Percentiles rank a stretch among this genome's conserved stretches.
Evolutionary conservation across 2,329 filamentous ascomycete species (phyloP).

Genomic region (Rhynchosporium agropyri): DNA sequence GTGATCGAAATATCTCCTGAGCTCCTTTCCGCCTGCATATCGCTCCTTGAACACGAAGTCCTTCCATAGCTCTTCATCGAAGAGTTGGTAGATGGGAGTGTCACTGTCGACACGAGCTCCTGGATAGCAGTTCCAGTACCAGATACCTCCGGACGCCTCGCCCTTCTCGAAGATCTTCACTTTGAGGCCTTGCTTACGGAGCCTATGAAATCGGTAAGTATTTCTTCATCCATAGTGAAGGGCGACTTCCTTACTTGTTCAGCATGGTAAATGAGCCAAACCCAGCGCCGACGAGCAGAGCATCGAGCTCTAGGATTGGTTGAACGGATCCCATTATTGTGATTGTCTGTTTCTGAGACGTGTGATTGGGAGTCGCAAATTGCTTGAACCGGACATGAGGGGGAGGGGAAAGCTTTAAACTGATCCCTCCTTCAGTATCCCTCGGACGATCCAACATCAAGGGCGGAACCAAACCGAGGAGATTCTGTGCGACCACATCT

Average conservation of each 20-base stretch:
- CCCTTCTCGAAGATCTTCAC: slow-evolving; percentile 19
- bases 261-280: slow-evolving; percentile 19
- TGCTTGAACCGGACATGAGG: not conserved
- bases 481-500: not conserved
- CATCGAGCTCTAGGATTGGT: slow-evolving; percentile 14
- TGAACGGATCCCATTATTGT: slow-evolving; percentile 19
- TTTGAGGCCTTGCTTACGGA: slow-evolving; percentile 19
- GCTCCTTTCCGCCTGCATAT: slow-evolving; percentile 55
- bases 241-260: slow-evolving; percentile 12
- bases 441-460: not conserved
- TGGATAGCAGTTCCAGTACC: slow-evolving; percentile 47
- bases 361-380: not conserved
- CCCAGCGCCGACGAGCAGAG: slow-evolving; percentile 15
- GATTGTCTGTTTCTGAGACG: not conserved
- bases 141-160: slow-evolving; percentile 21
- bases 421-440: not conserved
- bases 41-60: slow-evolving; percentile 60
- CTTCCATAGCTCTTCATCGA: slow-evolving; percentile 47
- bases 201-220: not conserved
- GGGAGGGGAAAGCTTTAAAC: slow-evolving; percentile 4
- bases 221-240: not conserved
- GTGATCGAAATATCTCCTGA: slow-evolving; percentile 61
- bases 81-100: slow-evolving; percentile 49
- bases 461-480: slow-evolving; percentile 12
- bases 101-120: slow-evolving; percentile 54